Percentiles rank a stretch among this genome's conserved stretches.
Evolutionary conservation across 169 alveolate species (phyloP).

Genomic region (Plasmodium inui): DNA sequence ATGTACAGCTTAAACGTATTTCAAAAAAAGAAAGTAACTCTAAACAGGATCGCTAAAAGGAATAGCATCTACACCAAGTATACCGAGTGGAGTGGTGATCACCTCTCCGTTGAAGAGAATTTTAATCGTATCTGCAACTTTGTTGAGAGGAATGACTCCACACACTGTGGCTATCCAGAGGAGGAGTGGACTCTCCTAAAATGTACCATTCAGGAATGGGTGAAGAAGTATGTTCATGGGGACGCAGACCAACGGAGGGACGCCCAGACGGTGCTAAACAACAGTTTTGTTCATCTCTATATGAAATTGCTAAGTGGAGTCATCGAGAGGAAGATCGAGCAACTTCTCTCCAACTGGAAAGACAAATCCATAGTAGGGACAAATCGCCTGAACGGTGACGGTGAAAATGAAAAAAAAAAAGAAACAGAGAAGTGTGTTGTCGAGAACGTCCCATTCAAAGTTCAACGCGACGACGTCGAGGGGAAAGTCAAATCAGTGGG

Average conservation of each 20-base stretch:
- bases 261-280: constrained; percentile 15
- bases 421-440: background rate
- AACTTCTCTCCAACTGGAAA: background rate
- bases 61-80: constrained; percentile 27
- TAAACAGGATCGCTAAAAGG: constrained; percentile 3
- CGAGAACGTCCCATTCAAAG: background rate
- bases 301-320: constrained; percentile 23
- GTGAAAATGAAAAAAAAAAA: background rate
- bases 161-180: background rate
- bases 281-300: constrained; percentile 7
- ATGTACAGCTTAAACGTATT: background rate
- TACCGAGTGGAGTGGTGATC: constrained; percentile 8
- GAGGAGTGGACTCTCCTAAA: background rate
- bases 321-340: constrained; percentile 10
- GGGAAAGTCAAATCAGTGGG: constrained; percentile 32
- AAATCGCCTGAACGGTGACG: constrained; percentile 19
- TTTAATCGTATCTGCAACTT: constrained; percentile 7
- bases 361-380: background rate
- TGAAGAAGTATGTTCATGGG: background rate
- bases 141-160: constrained; percentile 10
- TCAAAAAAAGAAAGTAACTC: background rate
- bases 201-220: background rate
- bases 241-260: background rate
- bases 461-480: background rate
- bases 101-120: constrained; percentile 13